Conservation (phyloP, 345 rosid species). For the Acer campestre region DNA sequence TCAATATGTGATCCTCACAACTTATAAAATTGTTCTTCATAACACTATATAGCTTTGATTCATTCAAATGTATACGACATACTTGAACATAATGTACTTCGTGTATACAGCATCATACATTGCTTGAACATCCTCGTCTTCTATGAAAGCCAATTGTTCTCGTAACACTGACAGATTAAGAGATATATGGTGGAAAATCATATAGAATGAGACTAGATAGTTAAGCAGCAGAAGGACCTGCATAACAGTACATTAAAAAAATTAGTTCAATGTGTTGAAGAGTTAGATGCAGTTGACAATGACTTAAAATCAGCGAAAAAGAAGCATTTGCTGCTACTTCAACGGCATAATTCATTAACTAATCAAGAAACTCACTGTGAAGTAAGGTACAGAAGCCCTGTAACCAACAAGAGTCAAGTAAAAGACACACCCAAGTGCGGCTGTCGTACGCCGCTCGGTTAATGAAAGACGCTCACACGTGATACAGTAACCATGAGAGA, state of each 20-base stretch:
- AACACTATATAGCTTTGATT: neutral
- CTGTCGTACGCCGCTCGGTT: constrained; percentile 77
- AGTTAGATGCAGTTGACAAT: neutral
- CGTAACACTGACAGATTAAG: constrained; percentile 65
- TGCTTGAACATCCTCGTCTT: constrained; percentile 80
- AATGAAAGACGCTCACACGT: constrained; percentile 82
- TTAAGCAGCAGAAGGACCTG: constrained; percentile 86
- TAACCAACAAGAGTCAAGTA: constrained; percentile 93
- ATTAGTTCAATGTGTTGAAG: constrained; percentile 10
- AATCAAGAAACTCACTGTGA: constrained; percentile 58
- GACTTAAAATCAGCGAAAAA: constrained; percentile 6
- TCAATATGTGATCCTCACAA: neutral
- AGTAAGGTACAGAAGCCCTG: constrained; percentile 89
- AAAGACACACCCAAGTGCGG: constrained; percentile 79
- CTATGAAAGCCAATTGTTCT: constrained; percentile 71
- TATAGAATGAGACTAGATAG: constrained; percentile 75
- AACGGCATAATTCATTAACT: neutral
- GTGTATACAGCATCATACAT: constrained; percentile 81
- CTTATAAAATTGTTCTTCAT: too few species aligned
- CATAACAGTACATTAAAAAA: constrained; percentile 11
- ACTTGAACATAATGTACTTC: constrained; percentile 92
- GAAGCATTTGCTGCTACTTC: constrained; percentile 4
- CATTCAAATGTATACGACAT: constrained; percentile 27
- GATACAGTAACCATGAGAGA: constrained; percentile 93
- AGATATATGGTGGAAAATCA: constrained; percentile 81